These are phyloP conservation scores for Amoebophrya sp. DNA, from an alignment of 169 alveolate species.

Conservation along the genomic window DNA sequence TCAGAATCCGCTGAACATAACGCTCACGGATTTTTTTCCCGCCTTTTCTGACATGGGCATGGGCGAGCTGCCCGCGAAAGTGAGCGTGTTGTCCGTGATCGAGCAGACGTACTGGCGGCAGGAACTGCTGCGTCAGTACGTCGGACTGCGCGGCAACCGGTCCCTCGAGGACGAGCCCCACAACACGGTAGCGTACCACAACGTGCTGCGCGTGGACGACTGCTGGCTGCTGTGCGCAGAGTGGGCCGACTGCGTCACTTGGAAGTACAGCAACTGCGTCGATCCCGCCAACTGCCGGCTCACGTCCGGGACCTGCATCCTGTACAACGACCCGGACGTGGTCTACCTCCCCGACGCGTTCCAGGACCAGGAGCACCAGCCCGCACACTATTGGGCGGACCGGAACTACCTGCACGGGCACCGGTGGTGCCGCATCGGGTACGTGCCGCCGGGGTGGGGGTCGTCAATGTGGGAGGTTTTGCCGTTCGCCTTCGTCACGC, in stretches of 20 bases:
- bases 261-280: neutral
- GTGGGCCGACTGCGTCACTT: neutral
- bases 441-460: neutral
- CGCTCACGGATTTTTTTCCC: neutral
- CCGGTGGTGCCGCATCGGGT: neutral
- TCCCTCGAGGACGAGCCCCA: too few species aligned
- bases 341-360: neutral
- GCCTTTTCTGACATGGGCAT: neutral
- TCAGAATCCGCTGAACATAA: neutral
- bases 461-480: neutral
- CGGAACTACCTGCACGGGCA: neutral
- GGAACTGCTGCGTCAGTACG: neutral
- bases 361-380: neutral
- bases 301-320: neutral
- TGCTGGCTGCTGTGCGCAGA: neutral
- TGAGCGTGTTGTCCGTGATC: neutral
- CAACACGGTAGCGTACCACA: neutral
- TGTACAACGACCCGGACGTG: neutral
- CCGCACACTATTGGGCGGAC: neutral
- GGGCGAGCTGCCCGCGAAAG: neutral
- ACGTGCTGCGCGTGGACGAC: neutral
- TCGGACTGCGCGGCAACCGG: too few species aligned
- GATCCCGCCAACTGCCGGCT: neutral
- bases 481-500: neutral
- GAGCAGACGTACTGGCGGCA: neutral